Percentiles rank a stretch among this genome's conserved stretches.
Conservation (phyloP, 768 basidiomycete genomes). For the Gymnopilus junonius region DNA sequence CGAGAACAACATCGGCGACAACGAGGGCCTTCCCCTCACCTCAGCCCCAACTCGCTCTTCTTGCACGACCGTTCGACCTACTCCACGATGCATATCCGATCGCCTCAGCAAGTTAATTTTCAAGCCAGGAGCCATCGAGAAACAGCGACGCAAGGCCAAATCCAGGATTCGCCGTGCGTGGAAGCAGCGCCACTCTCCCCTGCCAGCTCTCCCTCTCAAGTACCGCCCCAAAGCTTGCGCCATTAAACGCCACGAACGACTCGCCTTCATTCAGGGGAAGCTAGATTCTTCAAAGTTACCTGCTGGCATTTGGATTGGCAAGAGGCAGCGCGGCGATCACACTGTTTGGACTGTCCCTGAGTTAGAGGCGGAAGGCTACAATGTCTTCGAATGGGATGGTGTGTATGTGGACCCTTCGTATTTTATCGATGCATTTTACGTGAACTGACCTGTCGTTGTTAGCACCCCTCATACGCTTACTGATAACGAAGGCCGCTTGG, state of each 20-base stretch:
- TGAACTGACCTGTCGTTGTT: neutral
- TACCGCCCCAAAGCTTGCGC: neutral
- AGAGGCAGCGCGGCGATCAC: neutral
- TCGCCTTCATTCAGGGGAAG: neutral
- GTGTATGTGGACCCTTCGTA: neutral
- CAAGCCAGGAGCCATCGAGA: neutral
- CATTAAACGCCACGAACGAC: neutral
- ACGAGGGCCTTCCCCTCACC: neutral
- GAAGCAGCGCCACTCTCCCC: neutral
- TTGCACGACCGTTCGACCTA: neutral
- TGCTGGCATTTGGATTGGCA: neutral
- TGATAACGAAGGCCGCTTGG: neutral
- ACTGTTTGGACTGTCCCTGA: neutral
- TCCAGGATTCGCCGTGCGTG: neutral
- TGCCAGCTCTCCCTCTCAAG: neutral
- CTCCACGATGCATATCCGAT: neutral
- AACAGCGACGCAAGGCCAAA: neutral
- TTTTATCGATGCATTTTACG: too few relatives aligned
- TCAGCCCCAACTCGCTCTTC: too few relatives aligned
- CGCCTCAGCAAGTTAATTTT: neutral
- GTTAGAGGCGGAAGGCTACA: neutral
- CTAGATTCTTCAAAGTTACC: neutral
- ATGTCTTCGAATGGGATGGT: neutral
- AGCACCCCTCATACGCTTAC: neutral
- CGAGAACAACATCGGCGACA: neutral